Base-by-base conservation (phyloP, 2,329 filamentous ascomycete genomes). In the Diaporthe eres region DNA sequence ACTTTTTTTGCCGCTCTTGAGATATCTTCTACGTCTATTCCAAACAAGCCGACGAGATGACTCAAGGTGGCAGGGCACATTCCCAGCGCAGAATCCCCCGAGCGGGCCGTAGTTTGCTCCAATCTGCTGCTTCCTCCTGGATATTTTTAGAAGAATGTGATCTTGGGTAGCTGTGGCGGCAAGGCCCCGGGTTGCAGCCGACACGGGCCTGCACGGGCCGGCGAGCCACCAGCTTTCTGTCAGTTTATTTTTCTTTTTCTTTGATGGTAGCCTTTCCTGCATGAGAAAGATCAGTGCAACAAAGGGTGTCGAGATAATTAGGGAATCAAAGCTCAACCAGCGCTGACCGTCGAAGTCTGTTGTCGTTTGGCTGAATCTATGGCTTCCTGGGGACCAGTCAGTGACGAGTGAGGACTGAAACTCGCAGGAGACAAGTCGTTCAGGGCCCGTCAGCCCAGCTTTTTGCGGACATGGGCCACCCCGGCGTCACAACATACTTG, bases 401-500 rank as follows among this genome's bases (percentile, higher is more conserved):
- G 76, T 74, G 57, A 77, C 25, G 34, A 57, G 55, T 9, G 25
- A 58, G 25, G 39, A 31, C 49, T 44, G 12, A 28, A 65, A 65
- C 39, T 19, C 25, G n/a, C 44, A 31, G 44, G 53, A 31, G 17
- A 68, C 39, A 53, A 34, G n/a, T 63, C 19, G 37, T 42, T n/a
- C 44, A n/a, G 34, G 42, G 60, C 34, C 37, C 2, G 53, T 72
- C 53, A 39, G 67, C 34, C 28, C 67, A 44, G 51, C 60, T 12
- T 76, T 53, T 72, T 72, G 49, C 42, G 58, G 53, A 58, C 42
- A 70, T n/a, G 44, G 63, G 72, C 61, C 60, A 71, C 57, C 49
- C 58, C 53, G n/a, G 37, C 51, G 42, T 77, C 70, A 44, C 73
- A 68, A 78, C 75, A 57, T 85, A 88, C 86, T 83, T 88, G 86